Conservation (phyloP, 352 stramenopile species). For the Pythium oligandrum region DNA sequence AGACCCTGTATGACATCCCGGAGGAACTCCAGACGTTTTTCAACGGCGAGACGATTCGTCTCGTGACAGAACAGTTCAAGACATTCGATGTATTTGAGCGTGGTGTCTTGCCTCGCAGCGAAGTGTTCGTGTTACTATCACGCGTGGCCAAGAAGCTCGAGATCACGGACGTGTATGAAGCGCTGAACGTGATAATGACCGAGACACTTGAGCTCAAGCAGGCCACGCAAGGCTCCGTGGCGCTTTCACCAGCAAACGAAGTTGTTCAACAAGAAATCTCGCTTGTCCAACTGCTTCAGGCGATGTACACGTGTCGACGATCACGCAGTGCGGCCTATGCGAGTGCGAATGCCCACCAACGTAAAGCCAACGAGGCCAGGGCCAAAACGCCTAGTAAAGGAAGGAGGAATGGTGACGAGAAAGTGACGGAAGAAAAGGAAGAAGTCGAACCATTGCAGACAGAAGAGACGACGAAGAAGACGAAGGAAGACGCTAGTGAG, state of each 20-base stretch:
- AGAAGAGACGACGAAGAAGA: too few relatives aligned
- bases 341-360: not conserved
- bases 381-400: too few relatives aligned
- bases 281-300: constrained; percentile 2
- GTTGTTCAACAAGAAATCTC: constrained; percentile 4
- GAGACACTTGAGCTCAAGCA: constrained; percentile 2
- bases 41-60: constrained; percentile 19
- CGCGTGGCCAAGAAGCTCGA: constrained; percentile 29
- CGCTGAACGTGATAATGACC: constrained; percentile 19
- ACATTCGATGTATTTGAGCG: constrained; percentile 41
- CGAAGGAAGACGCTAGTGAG: too few relatives aligned
- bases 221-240: not conserved
- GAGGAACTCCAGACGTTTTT: constrained; percentile 25
- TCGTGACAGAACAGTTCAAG: constrained; percentile 31
- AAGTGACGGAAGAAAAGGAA: too few relatives aligned
- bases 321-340: not conserved
- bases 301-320: constrained; percentile 6
- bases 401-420: too few relatives aligned
- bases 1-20: constrained; percentile 24
- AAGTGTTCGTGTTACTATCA: constrained; percentile 35
- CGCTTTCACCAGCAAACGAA: constrained; percentile 5
- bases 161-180: constrained; percentile 35
- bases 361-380: too few relatives aligned
- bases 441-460: too few relatives aligned
- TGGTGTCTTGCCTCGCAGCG: constrained; percentile 27